Base-by-base conservation (phyloP, 2,329 filamentous ascomycete species). In the Lasiodiplodia sp. region DNA sequence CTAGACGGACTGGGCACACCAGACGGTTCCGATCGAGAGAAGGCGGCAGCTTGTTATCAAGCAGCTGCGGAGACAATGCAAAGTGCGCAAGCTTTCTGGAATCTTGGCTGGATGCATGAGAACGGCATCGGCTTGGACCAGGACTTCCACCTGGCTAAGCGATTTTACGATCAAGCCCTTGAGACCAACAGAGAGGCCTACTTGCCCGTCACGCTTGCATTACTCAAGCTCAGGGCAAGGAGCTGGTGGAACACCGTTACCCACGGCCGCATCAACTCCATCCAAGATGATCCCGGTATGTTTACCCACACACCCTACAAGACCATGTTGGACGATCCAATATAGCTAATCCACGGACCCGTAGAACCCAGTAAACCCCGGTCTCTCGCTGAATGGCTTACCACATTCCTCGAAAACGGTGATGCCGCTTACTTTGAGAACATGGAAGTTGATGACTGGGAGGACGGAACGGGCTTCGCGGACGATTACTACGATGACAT, bases 41-140 rank as follows among this genome's bases (percentile, higher is more conserved):
- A 97, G 79, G 96, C 96, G 6, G 94, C 94, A 0, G 90, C 92
- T 55, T 99, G 96, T 82, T 99, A 99, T 75, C 91, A 92, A 66
- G 92, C 93, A 4, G 96, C 96, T 1, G 94, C 94, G 0, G 96
- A 99, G 76, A 94, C 92, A 69, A 90, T 95, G 73, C 91, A 94
- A 76, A 97, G 93, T 73, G 96, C 95, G 2, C 96, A 99, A 80
- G 96, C 96, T 16, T 88, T 97, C 68, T 99, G 94, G 88, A 98
- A 99, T 75, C 85, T 99, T 16, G 96, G 96, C 5, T 99, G 96
- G 96, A 98, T 99, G 95, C 94, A 99, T 76, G 96, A 99, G 81
- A 97, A 98, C 75, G 96, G 96, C 8, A 86, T 98, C 62, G 93
- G 94, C 2, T 87, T 98, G 23, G 91, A 92, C 67, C 96, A 99